These are phyloP conservation scores for Nitzschia palea DNA, from an alignment of 108 stramenopile species.

Conservation along the genomic window DNA sequence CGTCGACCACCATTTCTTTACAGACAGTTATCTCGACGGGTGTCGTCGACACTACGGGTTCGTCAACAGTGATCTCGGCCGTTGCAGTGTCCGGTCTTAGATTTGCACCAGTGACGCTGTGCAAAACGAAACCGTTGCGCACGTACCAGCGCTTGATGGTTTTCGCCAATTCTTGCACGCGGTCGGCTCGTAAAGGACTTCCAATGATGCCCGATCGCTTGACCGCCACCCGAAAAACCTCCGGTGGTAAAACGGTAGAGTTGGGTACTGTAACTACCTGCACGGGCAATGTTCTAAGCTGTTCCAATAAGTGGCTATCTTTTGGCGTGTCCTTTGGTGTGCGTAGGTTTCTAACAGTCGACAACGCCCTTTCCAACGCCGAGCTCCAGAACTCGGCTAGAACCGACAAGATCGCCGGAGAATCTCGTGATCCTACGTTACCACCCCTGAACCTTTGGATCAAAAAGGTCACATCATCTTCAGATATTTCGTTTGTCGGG, in stretches of 20 bases:
- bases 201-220: constrained; percentile 66
- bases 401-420: not conserved
- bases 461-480: not conserved
- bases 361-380: not conserved
- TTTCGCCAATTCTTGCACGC: constrained; percentile 61
- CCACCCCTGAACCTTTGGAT: not conserved
- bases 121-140: constrained; percentile 74
- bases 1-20: constrained; percentile 65
- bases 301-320: constrained; percentile 36
- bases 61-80: constrained; percentile 44
- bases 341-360: not conserved
- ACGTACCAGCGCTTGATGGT: constrained; percentile 66
- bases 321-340: constrained; percentile 2
- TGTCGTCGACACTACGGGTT: constrained; percentile 33
- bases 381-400: constrained; percentile 24
- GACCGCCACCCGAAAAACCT: constrained; percentile 59
- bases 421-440: not conserved
- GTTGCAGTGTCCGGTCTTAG: constrained; percentile 55
- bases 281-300: constrained; percentile 39
- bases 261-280: constrained; percentile 46
- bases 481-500: not conserved
- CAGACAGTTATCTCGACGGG: constrained; percentile 65
- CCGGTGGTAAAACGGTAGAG: constrained; percentile 60
- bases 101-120: constrained; percentile 68
- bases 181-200: constrained; percentile 51